These are phyloP conservation scores for Scenedesmus sp. DNA, from an alignment of 163 green algal species.

Conservation along the genomic window DNA sequence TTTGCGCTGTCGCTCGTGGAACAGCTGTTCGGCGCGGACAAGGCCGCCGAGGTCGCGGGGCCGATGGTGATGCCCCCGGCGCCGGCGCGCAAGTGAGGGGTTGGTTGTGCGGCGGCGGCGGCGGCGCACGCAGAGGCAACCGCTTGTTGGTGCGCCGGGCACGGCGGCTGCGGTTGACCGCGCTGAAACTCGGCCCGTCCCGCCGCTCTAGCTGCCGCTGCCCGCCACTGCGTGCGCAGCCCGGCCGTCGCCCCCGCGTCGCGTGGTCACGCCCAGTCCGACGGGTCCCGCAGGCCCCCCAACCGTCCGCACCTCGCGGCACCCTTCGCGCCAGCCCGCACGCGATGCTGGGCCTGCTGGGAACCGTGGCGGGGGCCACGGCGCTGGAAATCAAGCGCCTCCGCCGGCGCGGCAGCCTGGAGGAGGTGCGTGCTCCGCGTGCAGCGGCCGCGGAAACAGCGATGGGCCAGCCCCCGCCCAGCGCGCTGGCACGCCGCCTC, in stretches of 20 bases:
- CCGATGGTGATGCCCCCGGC: slow-evolving; percentile 96
- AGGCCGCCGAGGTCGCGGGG: slow-evolving; percentile 83
- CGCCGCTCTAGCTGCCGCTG: too few species aligned
- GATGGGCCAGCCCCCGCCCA: neutral
- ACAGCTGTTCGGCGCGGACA: slow-evolving; percentile 88
- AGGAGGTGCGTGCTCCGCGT: slow-evolving; percentile 1
- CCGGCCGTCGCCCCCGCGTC: too few species aligned
- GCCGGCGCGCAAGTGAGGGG: too few species aligned
- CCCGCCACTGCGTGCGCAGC: too few species aligned
- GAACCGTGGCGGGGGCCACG: slow-evolving; percentile 22
- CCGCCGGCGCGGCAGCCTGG: slow-evolving; percentile 8
- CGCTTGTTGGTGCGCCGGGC: too few species aligned
- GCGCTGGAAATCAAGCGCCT: slow-evolving; percentile 15
- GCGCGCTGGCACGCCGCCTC: neutral
- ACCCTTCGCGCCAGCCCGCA: neutral
- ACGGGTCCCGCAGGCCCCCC: neutral
- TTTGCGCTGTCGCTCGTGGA: slow-evolving; percentile 94
- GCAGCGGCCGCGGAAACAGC: neutral
- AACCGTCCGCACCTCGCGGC: neutral
- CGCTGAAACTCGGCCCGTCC: too few species aligned
- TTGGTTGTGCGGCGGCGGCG: neutral
- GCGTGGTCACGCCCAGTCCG: neutral
- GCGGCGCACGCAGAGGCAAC: neutral
- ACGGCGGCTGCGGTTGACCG: too few species aligned
- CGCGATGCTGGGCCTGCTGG: slow-evolving; percentile 26